Percentiles rank a stretch among this genome's conserved stretches.
phyloP scores from a whole-genome alignment of 2,329 filamentous ascomycete genomes.

The Xenoacremonium recifei region DNA sequence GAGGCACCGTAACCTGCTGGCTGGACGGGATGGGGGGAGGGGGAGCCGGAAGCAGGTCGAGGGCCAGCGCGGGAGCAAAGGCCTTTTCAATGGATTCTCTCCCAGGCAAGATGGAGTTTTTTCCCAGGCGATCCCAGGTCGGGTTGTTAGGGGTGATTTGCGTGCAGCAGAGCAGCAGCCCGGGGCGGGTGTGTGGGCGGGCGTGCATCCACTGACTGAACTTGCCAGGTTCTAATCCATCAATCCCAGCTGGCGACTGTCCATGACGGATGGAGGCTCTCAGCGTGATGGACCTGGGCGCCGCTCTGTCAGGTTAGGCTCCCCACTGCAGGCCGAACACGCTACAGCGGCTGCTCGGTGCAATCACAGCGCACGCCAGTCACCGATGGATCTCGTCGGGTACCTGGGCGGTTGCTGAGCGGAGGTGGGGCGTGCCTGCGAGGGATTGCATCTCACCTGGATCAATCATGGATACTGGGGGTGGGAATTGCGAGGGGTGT shows the following conservation, averaged over 20 bases:
- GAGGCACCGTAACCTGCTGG: too few relatives aligned
- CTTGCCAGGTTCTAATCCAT: too few relatives aligned
- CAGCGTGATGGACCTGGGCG: too few relatives aligned
- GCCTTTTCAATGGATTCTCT: conserved; percentile 39
- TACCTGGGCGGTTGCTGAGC: conserved; percentile 25
- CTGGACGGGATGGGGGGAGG: conserved; percentile 29
- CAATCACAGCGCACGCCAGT: conserved; percentile 24
- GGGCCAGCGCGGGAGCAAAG: conserved; percentile 34
- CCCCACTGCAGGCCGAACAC: background rate
- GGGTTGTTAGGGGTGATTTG: conserved; percentile 36
- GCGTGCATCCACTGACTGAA: conserved; percentile 5
- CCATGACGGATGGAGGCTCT: too few relatives aligned
- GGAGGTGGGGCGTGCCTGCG: conserved; percentile 19
- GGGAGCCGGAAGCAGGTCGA: conserved; percentile 8
- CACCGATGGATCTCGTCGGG: conserved; percentile 3
- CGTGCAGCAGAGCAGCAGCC: conserved; percentile 13
- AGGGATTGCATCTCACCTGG: conserved; percentile 18
- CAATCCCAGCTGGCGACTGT: too few relatives aligned
- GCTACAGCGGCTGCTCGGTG: background rate
- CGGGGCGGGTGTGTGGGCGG: conserved; percentile 6
- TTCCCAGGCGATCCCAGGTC: conserved; percentile 28
- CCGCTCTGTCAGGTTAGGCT: too few relatives aligned
- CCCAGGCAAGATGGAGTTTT: conserved; percentile 27
- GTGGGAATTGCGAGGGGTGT: too few relatives aligned
- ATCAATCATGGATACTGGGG: background rate